Percentiles rank a stretch among this genome's conserved stretches.
Evolutionary conservation across 345 rosid species (phyloP).

Genomic region (Melaleuca alternifolia): DNA sequence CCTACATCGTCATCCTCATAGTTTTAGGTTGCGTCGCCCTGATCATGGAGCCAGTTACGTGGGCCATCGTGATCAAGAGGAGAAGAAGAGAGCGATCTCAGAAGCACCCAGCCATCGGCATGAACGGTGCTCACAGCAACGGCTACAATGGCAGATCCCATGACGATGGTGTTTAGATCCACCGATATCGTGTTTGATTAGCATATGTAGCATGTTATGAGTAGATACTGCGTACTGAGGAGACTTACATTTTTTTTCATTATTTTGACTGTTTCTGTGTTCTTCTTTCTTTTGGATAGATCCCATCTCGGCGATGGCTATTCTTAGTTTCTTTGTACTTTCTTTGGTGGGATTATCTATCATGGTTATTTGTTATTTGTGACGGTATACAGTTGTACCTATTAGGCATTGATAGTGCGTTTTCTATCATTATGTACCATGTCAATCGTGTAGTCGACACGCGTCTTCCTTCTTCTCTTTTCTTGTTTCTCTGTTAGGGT

Average conservation of each 20-base stretch:
- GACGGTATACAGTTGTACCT: background rate
- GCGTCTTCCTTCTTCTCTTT: background rate
- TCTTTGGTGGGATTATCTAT: background rate
- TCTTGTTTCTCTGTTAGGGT: background rate
- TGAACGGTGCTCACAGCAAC: background rate
- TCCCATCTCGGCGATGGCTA: background rate
- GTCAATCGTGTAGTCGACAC: background rate
- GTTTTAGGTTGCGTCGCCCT: constrained; percentile 36
- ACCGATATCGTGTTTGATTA: background rate
- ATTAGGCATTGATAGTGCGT: background rate
- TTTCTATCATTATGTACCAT: background rate
- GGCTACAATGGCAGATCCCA: background rate
- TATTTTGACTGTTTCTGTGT: background rate
- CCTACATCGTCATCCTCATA: constrained; percentile 44
- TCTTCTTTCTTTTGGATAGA: background rate
- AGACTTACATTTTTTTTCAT: background rate
- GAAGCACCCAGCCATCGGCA: background rate
- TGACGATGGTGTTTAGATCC: background rate
- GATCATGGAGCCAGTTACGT: constrained; percentile 58
- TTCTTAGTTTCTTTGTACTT: background rate
- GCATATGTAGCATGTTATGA: background rate
- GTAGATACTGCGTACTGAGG: background rate
- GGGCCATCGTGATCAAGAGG: constrained; percentile 57
- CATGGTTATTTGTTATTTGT: background rate
- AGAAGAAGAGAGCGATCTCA: constrained; percentile 14